These are phyloP conservation scores for Lipomyces oligophaga DNA, from an alignment of 805 yeast species.

Conservation along the genomic window DNA sequence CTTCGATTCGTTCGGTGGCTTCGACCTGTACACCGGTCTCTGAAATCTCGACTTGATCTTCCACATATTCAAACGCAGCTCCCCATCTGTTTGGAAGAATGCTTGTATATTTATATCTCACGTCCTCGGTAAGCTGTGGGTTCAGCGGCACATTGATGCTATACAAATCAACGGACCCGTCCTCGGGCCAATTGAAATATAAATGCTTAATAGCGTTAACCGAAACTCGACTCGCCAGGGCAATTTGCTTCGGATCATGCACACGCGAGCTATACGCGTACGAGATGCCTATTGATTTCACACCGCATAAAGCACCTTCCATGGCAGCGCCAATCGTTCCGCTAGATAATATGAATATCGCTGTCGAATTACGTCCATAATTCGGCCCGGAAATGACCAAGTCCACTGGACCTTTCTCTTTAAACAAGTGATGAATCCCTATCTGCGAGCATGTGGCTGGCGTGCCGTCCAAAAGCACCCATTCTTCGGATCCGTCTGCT, in stretches of 20 bases:
- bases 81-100: constrained; percentile 78
- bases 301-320: constrained; percentile 73
- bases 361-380: constrained; percentile 88
- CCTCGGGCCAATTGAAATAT: constrained; percentile 52
- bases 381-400: constrained; percentile 93
- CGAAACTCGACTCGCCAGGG: constrained; percentile 64
- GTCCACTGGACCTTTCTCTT: constrained; percentile 58
- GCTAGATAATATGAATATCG: constrained; percentile 80
- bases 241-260: constrained; percentile 50
- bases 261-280: constrained; percentile 65
- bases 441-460: constrained; percentile 95
- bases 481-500: constrained; percentile 52
- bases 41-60: constrained; percentile 21
- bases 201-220: constrained; percentile 61
- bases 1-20: constrained; percentile 24
- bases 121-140: constrained; percentile 50
- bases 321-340: constrained; percentile 97
- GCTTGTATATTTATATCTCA: constrained; percentile 71
- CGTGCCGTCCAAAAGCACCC: constrained; percentile 86
- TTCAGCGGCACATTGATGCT: constrained; percentile 79
- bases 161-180: constrained; percentile 59
- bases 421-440: constrained; percentile 69
- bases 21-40: constrained; percentile 20
- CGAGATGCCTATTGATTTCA: constrained; percentile 72
- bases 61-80: constrained; percentile 48